Evolutionary conservation across 345 rosid species (phyloP), one percentile per base, ranked within the genome.

Genomic region (Ricinus communis): DNA sequence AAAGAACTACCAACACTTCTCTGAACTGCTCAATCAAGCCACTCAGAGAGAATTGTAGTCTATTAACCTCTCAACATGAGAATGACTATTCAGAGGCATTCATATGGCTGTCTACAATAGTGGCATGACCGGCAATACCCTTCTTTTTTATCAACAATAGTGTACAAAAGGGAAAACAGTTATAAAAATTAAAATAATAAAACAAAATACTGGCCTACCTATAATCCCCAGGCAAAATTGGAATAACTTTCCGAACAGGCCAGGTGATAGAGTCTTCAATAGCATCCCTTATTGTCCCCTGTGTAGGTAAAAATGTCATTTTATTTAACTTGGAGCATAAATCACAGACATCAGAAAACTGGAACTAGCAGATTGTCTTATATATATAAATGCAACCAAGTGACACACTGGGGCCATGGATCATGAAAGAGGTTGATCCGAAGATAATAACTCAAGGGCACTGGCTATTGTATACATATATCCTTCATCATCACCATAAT

Each of bases 231-330:
- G 99, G 99, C 81, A 93, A 75, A 79, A 96, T 96, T 72, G 98
- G 98, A 78, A 96, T 58, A 81, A 96, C 84, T 88, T 96, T 96
- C 71, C 99, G 85, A 56, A 91, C 95, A 75, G 99, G 99, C 99
- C 99, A 96, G 55, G 96, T 93, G 69, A 96, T 93, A 40, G 97
- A 87, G 73, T 93, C 99, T 80, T 96, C 99, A 71, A 96, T 77
- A 8, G 99, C 98, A 88, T 96, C 90, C 18, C 81, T 72, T 73
- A 96, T 96, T 36, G 97, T 93, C 68, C 83, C 94, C 99, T 96
- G 90, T 75, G 76, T 53, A 77, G 55, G 55, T 43, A 53, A 74
- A 77, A 65, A n/a, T 70, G 54, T 45, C 18, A 22, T 50, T 19
- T 71, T 46, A 56, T 41, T 4, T 58, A 55, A 46, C 41, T 12